Conservation (phyloP, 495 filamentous ascomycete species). For the Pyrenula massariospora region DNA sequence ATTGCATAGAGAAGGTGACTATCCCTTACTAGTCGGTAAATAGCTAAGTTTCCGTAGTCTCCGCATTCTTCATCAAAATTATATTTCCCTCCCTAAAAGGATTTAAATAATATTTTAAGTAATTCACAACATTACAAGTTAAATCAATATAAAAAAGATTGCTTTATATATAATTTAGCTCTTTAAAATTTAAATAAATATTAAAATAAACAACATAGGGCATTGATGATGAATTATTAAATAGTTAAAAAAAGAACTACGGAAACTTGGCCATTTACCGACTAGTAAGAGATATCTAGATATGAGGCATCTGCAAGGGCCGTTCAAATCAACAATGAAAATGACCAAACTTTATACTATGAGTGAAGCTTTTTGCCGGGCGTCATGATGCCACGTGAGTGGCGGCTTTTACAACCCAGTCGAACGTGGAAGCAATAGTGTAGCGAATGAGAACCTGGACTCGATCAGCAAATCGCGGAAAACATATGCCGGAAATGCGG, state of each 20-base stretch:
- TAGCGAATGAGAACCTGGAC: background rate
- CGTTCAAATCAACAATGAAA: background rate
- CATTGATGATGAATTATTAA: no score
- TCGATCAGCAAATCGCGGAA: background rate
- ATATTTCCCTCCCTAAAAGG: no score
- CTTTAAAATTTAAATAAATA: no score
- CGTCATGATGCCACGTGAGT: background rate
- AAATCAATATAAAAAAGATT: no score
- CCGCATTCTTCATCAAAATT: no score
- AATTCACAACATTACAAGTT: no score
- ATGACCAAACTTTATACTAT: background rate
- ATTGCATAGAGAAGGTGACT: background rate
- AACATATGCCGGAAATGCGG: background rate
- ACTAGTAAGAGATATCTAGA: background rate
- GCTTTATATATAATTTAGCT: no score
- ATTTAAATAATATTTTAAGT: no score
- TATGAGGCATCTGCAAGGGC: background rate
- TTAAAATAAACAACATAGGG: no score
- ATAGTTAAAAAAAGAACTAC: background rate
- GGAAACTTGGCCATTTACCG: background rate
- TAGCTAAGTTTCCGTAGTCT: no score
- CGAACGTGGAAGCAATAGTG: background rate
- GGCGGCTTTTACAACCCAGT: background rate
- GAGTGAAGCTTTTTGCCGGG: background rate
- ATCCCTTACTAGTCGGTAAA: background rate